These are phyloP conservation scores for Coniochaeta sp. DNA, from an alignment of 2,329 filamentous ascomycete genomes.

Conservation along the genomic window DNA sequence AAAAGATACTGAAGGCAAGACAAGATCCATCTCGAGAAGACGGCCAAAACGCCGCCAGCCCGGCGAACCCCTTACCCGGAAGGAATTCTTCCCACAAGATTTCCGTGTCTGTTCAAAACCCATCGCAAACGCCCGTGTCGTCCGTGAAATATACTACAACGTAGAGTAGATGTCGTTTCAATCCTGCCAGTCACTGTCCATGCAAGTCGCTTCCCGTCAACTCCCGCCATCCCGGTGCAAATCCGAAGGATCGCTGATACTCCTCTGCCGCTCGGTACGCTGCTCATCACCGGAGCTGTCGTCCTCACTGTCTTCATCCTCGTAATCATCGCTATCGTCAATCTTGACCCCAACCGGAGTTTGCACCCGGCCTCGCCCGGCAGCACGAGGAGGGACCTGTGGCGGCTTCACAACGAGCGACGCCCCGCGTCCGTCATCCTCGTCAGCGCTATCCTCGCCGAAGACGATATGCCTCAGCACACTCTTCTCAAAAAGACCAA, in stretches of 20 bases:
- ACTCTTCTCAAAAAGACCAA: conserved; percentile 89
- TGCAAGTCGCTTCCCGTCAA: neutral
- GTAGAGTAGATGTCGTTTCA: neutral
- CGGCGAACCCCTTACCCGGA: neutral
- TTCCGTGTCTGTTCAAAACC: neutral
- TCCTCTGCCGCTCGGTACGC: conserved; percentile 51
- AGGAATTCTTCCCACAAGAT: neutral
- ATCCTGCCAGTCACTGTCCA: neutral
- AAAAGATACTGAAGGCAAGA: neutral
- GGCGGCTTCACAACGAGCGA: neutral
- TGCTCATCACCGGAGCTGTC: conserved; percentile 43
- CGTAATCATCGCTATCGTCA: conserved; percentile 36
- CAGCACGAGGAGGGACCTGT: neutral
- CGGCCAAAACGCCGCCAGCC: neutral
- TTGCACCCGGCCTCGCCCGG: neutral
- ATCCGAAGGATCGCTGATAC: conserved; percentile 32
- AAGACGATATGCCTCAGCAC: conserved; percentile 81
- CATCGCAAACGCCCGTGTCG: neutral
- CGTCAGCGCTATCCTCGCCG: conserved; percentile 55
- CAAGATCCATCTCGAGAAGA: neutral
- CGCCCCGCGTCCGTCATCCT: conserved; percentile 12
- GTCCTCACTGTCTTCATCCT: conserved; percentile 36
- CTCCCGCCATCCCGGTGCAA: conserved; percentile 11
- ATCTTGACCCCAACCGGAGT: neutral
- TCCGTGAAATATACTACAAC: neutral